Evolutionary conservation across 2,329 filamentous ascomycete genomes (phyloP), one percentile per base, ranked within the genome.

Genomic region (Diaporthe batatas): DNA sequence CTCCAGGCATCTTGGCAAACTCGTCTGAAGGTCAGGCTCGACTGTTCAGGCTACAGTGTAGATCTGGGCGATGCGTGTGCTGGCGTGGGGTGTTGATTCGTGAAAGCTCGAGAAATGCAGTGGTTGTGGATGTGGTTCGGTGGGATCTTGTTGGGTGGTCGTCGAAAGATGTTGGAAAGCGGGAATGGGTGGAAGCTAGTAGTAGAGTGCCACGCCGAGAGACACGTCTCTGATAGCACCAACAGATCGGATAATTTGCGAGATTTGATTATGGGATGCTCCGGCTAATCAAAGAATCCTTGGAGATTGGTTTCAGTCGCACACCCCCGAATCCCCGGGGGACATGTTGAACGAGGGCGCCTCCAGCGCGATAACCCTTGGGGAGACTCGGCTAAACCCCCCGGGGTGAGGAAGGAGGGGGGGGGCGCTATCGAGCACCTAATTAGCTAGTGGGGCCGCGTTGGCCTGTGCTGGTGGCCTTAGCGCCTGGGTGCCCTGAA

Each of bases 1-100:
- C 83, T 76, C 86, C 86, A 80, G 84, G 83, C 87, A 89, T 89
- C 59, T 75, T 87, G 80, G 76, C 78, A 78, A 77, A 73, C 49
- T 64, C 49, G 6, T 57, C 11, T 53, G 14, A 49, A 51, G n/a
- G 11, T 67, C 62, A 18, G n/a, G 14, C 21, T 67, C 62, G n/a
- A 29, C 47, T 53, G 12, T 36, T 65, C 44, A 36, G 47, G 44
- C 18, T 62, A n/a, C n/a, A n/a, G n/a, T n/a, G 29, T 57, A 51
- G 51, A 29, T 58, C 32, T 21, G 36, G 57, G 57, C 21, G 44
- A 44, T 70, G 54, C 23, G 18, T 14, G 51, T 42, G 47, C 39
- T 69, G 51, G 59, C 12, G 42, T 42, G 16, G 16, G 62, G 18
- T 42, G 51, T 12, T 42, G 51, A 23, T 67, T 67, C 44, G 47